Evolutionary conservation across 1,139 yeast species (phyloP), one percentile per base, ranked within the genome.

Genomic region (Hyphopichia fennica): DNA sequence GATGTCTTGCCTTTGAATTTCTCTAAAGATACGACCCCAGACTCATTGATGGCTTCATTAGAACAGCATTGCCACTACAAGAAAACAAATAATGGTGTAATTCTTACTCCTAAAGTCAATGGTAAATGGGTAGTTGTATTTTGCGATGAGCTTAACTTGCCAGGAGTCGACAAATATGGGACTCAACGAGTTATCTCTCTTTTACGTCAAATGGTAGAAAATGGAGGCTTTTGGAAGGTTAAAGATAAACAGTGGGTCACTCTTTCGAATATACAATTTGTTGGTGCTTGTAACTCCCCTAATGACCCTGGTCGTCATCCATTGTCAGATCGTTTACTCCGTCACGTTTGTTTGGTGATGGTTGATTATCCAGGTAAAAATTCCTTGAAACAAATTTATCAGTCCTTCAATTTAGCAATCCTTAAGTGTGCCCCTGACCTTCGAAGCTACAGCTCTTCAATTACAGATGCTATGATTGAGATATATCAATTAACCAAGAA

Each of bases 231-330:
- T 56, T 90, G 96, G 96, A 72, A 79, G 44, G 61, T 73, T 1
- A 56, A 63, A 11, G 82, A 80, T 32, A 71, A 72, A 41, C 75
- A 73, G 35, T 91, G 96, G 96, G 80, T 91, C 1, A 52, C 68
- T 0, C 48, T 89, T n/a, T 68, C 74, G 15, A 76, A 81, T 41
- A 72, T 93, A 32, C 95, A 87, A 56, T 77, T 93, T 65, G 95
- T 91, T 11, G 98, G 96, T 6, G 98, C 99, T 0, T 93, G 98
- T 60, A 93, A 93, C 55, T 93, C 97, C 1, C 84, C 96, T 0
- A 72, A 82, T 1, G 96, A 88, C 60, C 79, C 82, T 2, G 96
- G 97, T 0, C 74, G 99, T 50, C 69, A 75, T 15, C 61, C 59
- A 3, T 59, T 93, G 29, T 67, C 82, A 1, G 60, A 68, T n/a